Conservation (phyloP, 1,284 basidiomycete genomes). For the Xerocomus nothofagi region DNA sequence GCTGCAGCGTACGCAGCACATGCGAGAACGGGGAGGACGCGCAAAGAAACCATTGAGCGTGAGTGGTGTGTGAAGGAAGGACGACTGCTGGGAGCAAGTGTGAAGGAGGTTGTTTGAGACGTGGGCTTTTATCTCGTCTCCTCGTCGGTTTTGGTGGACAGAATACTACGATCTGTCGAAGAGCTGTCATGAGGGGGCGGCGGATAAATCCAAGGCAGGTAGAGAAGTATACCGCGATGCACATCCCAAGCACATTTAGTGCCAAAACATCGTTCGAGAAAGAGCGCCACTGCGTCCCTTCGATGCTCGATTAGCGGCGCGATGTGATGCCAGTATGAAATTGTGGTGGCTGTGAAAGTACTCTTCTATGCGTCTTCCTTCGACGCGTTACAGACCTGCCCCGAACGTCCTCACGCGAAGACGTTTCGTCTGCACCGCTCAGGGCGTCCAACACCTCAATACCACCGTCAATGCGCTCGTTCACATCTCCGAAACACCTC, state of each 20-base stretch:
- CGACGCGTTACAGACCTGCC: not conserved
- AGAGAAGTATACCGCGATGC: not conserved
- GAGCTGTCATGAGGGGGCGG: not conserved
- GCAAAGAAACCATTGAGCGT: not conserved
- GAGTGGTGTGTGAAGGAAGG: not conserved
- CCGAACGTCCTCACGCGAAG: not conserved
- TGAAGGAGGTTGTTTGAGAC: not conserved
- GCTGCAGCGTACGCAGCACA: slow-evolving; percentile 1
- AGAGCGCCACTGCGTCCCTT: not conserved
- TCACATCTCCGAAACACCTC: slow-evolving; percentile 10
- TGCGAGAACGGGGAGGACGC: not conserved
- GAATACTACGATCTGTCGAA: not conserved
- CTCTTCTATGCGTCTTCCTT: too few relatives aligned
- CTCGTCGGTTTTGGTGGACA: not conserved
- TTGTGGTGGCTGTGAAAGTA: too few relatives aligned
- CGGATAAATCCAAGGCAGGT: not conserved
- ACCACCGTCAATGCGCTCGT: slow-evolving; percentile 22
- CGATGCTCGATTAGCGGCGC: not conserved
- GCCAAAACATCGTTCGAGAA: not conserved
- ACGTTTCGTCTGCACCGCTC: slow-evolving; percentile 16
- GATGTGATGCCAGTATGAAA: too few relatives aligned
- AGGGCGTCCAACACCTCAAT: slow-evolving; percentile 11
- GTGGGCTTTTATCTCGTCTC: not conserved
- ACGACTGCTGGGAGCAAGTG: not conserved
- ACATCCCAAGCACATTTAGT: not conserved